Evolutionary conservation across 257 asterid genomes (phyloP), one percentile per base, ranked within the genome.

Genomic region (Nicotiana sylvestris): DNA sequence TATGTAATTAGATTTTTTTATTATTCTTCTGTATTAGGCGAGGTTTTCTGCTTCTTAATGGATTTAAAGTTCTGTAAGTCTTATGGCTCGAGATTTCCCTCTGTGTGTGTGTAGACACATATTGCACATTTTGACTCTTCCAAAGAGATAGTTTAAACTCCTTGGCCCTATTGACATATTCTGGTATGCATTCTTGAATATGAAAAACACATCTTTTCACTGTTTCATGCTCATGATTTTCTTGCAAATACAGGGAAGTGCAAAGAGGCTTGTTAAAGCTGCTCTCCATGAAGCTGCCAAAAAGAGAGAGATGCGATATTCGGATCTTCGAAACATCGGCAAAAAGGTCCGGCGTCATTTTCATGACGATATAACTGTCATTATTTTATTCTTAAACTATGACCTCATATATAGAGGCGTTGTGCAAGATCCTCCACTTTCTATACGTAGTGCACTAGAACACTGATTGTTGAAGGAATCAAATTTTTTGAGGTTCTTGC

Each of bases 231-330:
- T 80, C 61, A 43, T 69, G 30, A 18, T 60, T 33, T 85, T 81
- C 32, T 76, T 35, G 49, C 49, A 62, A 29, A 78, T 79, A 51
- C 81, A 87, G 89, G 87, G 87, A 74, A 87, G 86, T 79, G 89
- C 89, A 27, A 82, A 82, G 74, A 85, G 89, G 87, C 89, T 87
- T 27, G 80, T 87, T 9, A 87, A 84, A 83, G 89, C 89, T 21
- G 89, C 89, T 35, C 84, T 87, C 46, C 89, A 87, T 5, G 85
- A 82, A 84, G 89, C 89, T 16, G 89, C 89, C n/a, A 84, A 86
- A 80, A 87, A 87, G 76, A 66, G 89, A 67, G 89, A 87, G 86
- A 84, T 87, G 86, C 78, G 89, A 16, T 87, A 82, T 65, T 78
- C 89, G 6, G 89, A 87, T 46, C 89, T 87, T 53, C 62, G 55